A percentile compares a stretch with the other conserved stretches of the same genome.
phyloP scores from a whole-genome alignment of 2,329 filamentous ascomycete species.

The Aspergillus sp. region DNA sequence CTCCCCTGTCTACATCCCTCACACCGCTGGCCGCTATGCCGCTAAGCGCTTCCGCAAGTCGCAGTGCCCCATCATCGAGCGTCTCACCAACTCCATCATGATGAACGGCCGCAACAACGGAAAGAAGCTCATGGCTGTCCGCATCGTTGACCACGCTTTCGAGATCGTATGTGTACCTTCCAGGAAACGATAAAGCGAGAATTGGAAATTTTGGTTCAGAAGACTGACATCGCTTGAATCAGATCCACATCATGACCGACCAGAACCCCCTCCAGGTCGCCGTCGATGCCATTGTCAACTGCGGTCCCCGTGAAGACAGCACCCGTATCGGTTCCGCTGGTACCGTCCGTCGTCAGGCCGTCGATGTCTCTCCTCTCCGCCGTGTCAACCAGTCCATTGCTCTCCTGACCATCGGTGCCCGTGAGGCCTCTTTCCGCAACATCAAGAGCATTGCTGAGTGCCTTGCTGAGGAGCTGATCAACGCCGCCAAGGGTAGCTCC shows the following conservation, averaged over 20 bases:
- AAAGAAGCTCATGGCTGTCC: constrained; percentile 99
- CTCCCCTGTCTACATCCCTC: constrained; percentile 96
- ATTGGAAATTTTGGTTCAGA: background rate
- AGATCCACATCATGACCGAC: constrained; percentile 99
- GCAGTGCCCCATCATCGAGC: constrained; percentile 99
- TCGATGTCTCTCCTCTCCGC: constrained; percentile 99
- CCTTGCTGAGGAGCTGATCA: constrained; percentile 99
- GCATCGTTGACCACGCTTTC: constrained; percentile 98
- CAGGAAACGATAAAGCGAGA: background rate
- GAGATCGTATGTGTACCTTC: constrained; percentile 81
- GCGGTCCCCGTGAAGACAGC: constrained; percentile 98
- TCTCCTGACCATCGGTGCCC: constrained; percentile 97
- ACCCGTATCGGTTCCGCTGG: constrained; percentile 99
- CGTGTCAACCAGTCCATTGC: constrained; percentile 99
- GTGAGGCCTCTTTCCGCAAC: constrained; percentile 99
- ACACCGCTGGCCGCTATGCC: constrained; percentile 98
- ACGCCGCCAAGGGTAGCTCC: constrained; percentile 99
- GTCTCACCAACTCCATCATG: constrained; percentile 99
- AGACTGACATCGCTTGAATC: background rate
- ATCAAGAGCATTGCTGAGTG: constrained; percentile 99
- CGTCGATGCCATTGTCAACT: constrained; percentile 99
- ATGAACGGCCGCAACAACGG: constrained; percentile 99
- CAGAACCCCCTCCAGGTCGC: constrained; percentile 99
- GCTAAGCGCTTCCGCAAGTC: constrained; percentile 99
- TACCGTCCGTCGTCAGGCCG: constrained; percentile 99